phyloP scores from a whole-genome alignment of 257 asterid species.

The Nicotiana otophora region DNA sequence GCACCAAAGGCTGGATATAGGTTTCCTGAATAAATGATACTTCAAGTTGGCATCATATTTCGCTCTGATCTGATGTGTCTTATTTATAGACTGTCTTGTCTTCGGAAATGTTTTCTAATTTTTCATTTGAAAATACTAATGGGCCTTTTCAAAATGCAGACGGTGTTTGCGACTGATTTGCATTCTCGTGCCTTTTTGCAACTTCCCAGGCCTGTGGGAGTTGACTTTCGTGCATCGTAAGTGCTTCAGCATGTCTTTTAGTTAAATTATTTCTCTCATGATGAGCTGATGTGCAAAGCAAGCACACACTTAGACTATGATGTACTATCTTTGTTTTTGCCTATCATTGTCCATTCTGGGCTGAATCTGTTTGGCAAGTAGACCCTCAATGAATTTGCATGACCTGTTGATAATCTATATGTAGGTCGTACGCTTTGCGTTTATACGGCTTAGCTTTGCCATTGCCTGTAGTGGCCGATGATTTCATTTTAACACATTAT shows the following conservation, averaged over 20 bases:
- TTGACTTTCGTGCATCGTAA: conserved; percentile 97
- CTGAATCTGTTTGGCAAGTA: too few relatives aligned
- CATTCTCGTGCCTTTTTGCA: conserved; percentile 77
- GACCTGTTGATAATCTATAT: too few relatives aligned
- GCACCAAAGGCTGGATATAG: too few relatives aligned
- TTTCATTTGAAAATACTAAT: conserved; percentile 15
- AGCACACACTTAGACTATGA: too few relatives aligned
- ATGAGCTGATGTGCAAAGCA: neutral
- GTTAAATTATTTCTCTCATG: neutral
- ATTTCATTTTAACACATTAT: too few relatives aligned
- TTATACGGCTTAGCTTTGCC: too few relatives aligned
- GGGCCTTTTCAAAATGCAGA: conserved; percentile 38
- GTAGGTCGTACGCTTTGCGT: too few relatives aligned
- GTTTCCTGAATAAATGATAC: neutral
- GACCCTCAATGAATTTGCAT: too few relatives aligned
- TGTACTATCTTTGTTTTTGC: too few relatives aligned
- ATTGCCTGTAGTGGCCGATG: too few relatives aligned
- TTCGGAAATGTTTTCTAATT: neutral
- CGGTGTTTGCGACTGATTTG: conserved; percentile 85
- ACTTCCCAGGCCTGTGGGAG: conserved; percentile 94
- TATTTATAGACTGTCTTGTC: neutral
- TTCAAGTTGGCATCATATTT: neutral
- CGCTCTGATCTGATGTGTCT: neutral
- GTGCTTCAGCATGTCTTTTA: conserved; percentile 24
- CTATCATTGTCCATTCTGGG: too few relatives aligned